Evolutionary conservation across 306 rosid genomes (phyloP), one percentile per base, ranked within the genome.

Genomic region (Luffa acutangula): DNA sequence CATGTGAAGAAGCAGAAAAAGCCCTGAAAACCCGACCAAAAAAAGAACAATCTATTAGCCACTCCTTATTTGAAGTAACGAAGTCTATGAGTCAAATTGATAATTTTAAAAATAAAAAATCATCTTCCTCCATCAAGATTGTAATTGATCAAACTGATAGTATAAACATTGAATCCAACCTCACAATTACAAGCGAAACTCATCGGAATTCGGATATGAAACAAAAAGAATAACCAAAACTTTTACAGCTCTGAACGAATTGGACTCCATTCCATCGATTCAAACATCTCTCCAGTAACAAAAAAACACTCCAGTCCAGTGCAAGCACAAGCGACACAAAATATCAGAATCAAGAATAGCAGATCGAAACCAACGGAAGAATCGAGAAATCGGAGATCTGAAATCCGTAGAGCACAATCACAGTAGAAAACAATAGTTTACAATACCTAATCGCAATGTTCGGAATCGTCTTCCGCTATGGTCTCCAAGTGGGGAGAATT

Each of bases 401-500:
- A 36, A 57, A 48, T 20, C 12, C 36, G 3, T 2, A n/a, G 62
- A 49, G 54, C 3, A n/a, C 21, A 51, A 4, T 51, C 3, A 51
- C 6, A 51, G 15, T 13, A 51, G 15, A 21, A 3, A 2, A 58
- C 3, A 58, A 58, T 12, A 25, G 31, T 25, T 25, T 25, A 14
- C 9, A 33, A 25, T 25, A 25, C 31, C 31, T 25, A 25, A 25
- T 25, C 31, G 31, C 31, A 25, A 25, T 25, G 31, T 72, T 72
- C 59, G 41, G 59, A 46, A 6, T 84, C 84, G 14, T 77, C 89
- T 62, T 89, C 92, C 0, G 63, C 20, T 9, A 90, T 89, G 4
- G 93, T 86, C 79, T 87, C 97, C 81, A 92, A 86, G 43, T 78
- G 18, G 1, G 93, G 97, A 3, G 81, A 83, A 81, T 89, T 89